Evolutionary conservation across 805 yeast species (phyloP), one percentile per base, ranked within the genome.

Genomic region (Yarrowia phangngaensis): DNA sequence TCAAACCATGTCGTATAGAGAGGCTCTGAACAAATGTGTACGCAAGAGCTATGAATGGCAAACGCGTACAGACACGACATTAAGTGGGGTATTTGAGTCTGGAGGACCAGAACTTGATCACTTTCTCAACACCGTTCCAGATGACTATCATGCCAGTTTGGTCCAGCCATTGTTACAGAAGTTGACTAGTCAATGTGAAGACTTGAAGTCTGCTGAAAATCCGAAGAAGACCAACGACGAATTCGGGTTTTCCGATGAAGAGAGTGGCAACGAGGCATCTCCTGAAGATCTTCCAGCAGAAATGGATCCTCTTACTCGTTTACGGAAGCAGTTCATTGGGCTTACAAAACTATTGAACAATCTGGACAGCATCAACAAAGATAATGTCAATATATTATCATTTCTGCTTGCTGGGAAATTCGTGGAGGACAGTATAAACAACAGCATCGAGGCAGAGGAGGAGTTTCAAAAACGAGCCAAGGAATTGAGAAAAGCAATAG

Each of bases 181-280:
- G 24, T 24, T 38, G 17, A 19, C 14, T 4, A 9, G 32, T 6
- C 17, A 27, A 11, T 38, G 45, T 5, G 45, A 38, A 15, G 19
- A 17, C 19, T 5, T 35, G n/a, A 24, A 4, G n/a, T 17, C 30
- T 0, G 32, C 32, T 6, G 8, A 17, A 19, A 14, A 20, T 17
- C 12, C 11, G 4, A 40, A 40, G 17, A 29, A 41, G 28, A 11
- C 16, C n/a, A 7, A 11, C 12, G 35, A 41, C 17, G 35, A 29
- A 7, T 41, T 41, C 22, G 48, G 35, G 20, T 41, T 41, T 12
- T 41, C 48, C 11, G 48, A 41, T 13, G 48, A 41, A 16, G 48
- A 29, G 8, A 22, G 20, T 3, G 33, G 14, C 4, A 23, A 38
- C n/a, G 45, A 8, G 3, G 17, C 11, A 12, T 8, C 13, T 2